Base-by-base conservation (phyloP, 2,329 filamentous ascomycete genomes). In the Escovopsis sp. region DNA sequence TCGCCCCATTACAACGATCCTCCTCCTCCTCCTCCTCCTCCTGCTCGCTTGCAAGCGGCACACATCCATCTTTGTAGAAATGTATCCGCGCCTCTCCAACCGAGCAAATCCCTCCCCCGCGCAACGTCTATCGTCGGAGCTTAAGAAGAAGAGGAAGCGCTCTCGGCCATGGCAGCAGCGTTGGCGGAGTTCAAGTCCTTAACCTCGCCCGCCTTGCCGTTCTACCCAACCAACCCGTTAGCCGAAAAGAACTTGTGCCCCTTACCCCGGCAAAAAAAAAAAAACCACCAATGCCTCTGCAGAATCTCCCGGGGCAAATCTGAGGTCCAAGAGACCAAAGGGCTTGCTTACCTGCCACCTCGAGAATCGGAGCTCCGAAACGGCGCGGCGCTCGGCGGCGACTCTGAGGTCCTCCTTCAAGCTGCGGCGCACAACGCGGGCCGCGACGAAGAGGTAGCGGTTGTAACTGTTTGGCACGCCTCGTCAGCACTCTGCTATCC, bases 391-490 rank as follows among this genome's bases (percentile, higher is more conserved):
- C 77, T 96, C 91, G 51, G 88, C 87, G 53, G 64, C 64, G 53
- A 95, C 66, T 70, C 91, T 79, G 72, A 87, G 82, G 45, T 91
- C 85, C 61, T 98, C 91, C 76, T 96, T 95, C 65, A 98, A 75
- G 64, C 87, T 94, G 65, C 86, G 84, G 71, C 93, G 91, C 65
- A 98, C 84, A 61, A 85, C 84, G 67, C 88, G 87, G 67, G 88
- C 79, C 60, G 91, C 87, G 70, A 98, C 78, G 61, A 88, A 80
- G 63, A 98, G 81, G 81, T 95, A 96, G 72, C 88, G 91, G 82
- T 98, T 98, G 85, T 98, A 98, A 72, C 91, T 98, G 65, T 62
- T 62, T 48, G 39, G 41, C 51, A 49, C 41, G 43, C 49, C 30
- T 43, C 42, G 57, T 65, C 59, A 65, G 65, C 53, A n/a, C 11